Evolutionary conservation across 805 yeast species (phyloP), one percentile per base, ranked within the genome.

Genomic region (Cyberlindnera petersonii): DNA sequence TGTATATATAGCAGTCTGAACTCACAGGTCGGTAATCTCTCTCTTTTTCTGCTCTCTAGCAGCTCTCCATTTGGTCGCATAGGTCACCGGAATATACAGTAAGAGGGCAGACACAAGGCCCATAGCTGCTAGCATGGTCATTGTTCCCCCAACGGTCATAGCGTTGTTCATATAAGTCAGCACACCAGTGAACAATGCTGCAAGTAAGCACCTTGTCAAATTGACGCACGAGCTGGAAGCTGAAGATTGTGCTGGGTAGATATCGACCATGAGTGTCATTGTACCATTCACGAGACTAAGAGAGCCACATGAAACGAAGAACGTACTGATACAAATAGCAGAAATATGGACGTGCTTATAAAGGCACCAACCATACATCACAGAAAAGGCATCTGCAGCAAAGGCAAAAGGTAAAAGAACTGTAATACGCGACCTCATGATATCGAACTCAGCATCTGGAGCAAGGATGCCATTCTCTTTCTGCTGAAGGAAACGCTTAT

Each of bases 321-420:
- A 78, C 3, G 81, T 65, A 41, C 75, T 64, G 1, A 85, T 69
- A 14, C 86, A 43, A 9, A 45, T 32, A 4, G 40, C 34, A 3
- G 44, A 35, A 10, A 45, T 35, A 22, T 35, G 36, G 4, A 37
- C 35, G 6, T 41, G 28, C 23, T 44, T 0, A 75, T 75, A 65
- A 10, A 86, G 52, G 43, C 86, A 75, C 95, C 95, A 86, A 1
- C 94, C 95, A 59, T 72, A 84, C 20, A 77, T 60, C 2, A 80
- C 44, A 0, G 75, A 48, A 10, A 72, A 68, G 0, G 66, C 67
- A 15, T 59, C 48, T 2, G 72, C 54, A 6, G 75, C 47, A 2
- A 67, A 26, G 3, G 60, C 32, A 2, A 75, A 58, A 4, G 83
- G 75, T 14, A 68, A 53, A 5, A 69, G 66, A 9, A 72, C 65